Conservation (phyloP, 306 rosid genomes). For the cucumber (Cucumis sativus) region DNA sequence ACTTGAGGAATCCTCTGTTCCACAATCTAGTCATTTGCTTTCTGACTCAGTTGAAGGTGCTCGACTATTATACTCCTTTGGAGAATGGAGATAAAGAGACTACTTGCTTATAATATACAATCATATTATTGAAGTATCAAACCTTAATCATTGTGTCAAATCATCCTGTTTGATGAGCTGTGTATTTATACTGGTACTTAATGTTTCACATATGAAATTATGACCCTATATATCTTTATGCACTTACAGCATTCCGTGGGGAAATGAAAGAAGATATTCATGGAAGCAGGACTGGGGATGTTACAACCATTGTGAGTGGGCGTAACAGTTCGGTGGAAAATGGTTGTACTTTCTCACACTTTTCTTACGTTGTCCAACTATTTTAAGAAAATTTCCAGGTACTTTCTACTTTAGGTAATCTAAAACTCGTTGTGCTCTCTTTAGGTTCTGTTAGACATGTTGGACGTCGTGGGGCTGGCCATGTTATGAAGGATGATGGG, state of each 20-base stretch:
- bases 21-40: conserved; percentile 26
- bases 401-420: background rate
- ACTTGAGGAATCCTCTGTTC: conserved; percentile 36
- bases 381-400: background rate
- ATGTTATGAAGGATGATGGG: conserved; percentile 48
- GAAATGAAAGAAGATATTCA: conserved; percentile 35
- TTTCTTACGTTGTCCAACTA: background rate
- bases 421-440: background rate
- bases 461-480: conserved; percentile 60
- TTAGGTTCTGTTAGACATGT: conserved; percentile 54
- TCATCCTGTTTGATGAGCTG: conserved; percentile 3
- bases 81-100: background rate
- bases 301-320: conserved; percentile 35
- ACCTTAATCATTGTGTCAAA: background rate
- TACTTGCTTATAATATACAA: background rate
- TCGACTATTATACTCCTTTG: background rate
- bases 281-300: conserved; percentile 41
- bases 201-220: conserved; percentile 6
- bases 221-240: conserved; percentile 6
- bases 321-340: conserved; percentile 36
- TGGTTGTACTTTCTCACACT: conserved; percentile 26
- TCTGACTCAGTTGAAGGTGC: conserved; percentile 65
- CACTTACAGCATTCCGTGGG: conserved; percentile 20
- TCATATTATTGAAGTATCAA: background rate
- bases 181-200: background rate